phyloP scores from a whole-genome alignment of 805 yeast genomes.

The Kodamaea nitidulidarum region DNA sequence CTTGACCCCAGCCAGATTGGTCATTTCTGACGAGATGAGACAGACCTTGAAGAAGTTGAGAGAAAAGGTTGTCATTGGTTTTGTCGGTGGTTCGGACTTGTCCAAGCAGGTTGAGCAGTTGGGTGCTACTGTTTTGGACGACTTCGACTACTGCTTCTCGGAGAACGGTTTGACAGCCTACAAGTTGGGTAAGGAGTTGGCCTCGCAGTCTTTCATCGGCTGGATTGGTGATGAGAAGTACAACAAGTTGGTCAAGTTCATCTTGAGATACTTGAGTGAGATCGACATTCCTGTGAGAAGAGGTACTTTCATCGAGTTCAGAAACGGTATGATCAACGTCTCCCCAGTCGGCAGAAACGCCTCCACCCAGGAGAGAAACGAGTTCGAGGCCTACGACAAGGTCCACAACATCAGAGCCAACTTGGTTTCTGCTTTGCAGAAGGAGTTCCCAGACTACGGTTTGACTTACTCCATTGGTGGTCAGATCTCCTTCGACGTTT shows the following conservation, averaged over 20 bases:
- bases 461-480: slow-evolving; percentile 98
- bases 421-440: slow-evolving; percentile 80
- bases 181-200: slow-evolving; percentile 81
- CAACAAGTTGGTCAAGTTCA: slow-evolving; percentile 82
- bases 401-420: slow-evolving; percentile 76
- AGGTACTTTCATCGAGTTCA: slow-evolving; percentile 97
- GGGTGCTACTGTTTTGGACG: slow-evolving; percentile 68
- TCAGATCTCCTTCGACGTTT: slow-evolving; percentile 97
- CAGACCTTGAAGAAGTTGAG: slow-evolving; percentile 68
- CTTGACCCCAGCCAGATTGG: slow-evolving; percentile 92
- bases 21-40: slow-evolving; percentile 72
- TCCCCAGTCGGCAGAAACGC: slow-evolving; percentile 99
- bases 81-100: slow-evolving; percentile 96
- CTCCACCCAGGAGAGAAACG: slow-evolving; percentile 87
- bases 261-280: slow-evolving; percentile 77
- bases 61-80: slow-evolving; percentile 91
- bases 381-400: slow-evolving; percentile 81
- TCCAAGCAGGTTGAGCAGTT: slow-evolving; percentile 94
- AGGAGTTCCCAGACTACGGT: slow-evolving; percentile 75
- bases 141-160: slow-evolving; percentile 92
- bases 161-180: slow-evolving; percentile 98
- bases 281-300: slow-evolving; percentile 93
- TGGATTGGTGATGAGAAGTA: slow-evolving; percentile 97
- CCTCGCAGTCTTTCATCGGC: slow-evolving; percentile 87
- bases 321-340: slow-evolving; percentile 98